Evolutionary conservation across 495 filamentous ascomycete species (phyloP).

Genomic region (Hypoxylon rickii): DNA sequence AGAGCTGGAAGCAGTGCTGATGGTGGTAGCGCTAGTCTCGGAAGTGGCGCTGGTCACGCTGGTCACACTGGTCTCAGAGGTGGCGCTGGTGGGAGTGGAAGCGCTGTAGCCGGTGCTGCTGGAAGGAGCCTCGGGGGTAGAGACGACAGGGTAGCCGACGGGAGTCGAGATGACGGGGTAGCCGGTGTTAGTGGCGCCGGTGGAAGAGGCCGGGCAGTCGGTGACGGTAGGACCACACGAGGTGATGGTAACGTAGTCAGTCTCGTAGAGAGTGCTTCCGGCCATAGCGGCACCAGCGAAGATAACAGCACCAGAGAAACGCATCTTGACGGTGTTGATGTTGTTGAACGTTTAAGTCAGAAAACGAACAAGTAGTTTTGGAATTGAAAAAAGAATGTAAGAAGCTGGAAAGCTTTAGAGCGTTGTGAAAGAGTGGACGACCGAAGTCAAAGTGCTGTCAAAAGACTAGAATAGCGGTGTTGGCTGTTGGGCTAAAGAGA

Average conservation of each 20-base stretch:
- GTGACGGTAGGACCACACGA: slow-evolving; percentile 55
- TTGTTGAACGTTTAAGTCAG: slow-evolving; percentile 35
- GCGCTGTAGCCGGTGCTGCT: slow-evolving; percentile 26
- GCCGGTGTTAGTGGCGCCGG: slow-evolving; percentile 46
- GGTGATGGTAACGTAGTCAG: slow-evolving; percentile 61
- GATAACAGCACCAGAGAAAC: slow-evolving; percentile 54
- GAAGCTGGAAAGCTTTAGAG: slow-evolving; percentile 49
- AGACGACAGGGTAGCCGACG: slow-evolving; percentile 30
- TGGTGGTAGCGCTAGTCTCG: slow-evolving; percentile 22
- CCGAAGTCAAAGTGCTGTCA: slow-evolving; percentile 58
- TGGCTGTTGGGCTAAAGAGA: slow-evolving; percentile 57
- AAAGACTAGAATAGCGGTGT: slow-evolving; percentile 50
- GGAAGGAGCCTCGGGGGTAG: slow-evolving; percentile 37
- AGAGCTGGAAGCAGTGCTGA: slow-evolving; percentile 21
- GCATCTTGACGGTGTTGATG: slow-evolving; percentile 57
- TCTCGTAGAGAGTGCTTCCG: slow-evolving; percentile 58
- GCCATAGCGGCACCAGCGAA: slow-evolving; percentile 58
- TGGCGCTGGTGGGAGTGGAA: too few relatives aligned
- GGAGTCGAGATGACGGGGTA: slow-evolving; percentile 36
- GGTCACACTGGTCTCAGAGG: too few relatives aligned
- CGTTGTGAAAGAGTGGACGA: slow-evolving; percentile 63
- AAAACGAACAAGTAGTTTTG: slow-evolving; percentile 40
- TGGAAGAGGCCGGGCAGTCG: slow-evolving; percentile 57
- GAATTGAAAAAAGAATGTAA: slow-evolving; percentile 43
- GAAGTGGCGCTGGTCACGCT: too few relatives aligned